A percentile compares a stretch with the other conserved stretches of the same genome.
phyloP scores from a whole-genome alignment of 2,329 filamentous ascomycete species.

The Phyllosticta capitalensis region DNA sequence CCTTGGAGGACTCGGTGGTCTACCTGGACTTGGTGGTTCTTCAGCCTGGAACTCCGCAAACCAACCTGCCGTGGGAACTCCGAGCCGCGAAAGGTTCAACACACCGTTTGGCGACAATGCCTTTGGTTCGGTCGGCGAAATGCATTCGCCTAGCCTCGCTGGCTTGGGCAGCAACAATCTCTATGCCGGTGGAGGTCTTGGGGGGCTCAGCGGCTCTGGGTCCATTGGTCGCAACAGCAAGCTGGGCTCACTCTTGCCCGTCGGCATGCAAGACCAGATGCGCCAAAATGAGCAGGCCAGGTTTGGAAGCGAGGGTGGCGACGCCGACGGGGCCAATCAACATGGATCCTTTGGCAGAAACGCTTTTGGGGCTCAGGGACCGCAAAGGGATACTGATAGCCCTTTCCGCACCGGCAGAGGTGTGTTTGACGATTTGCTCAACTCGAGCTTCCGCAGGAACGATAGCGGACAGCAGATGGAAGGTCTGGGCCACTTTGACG shows the following conservation, averaged over 20 bases:
- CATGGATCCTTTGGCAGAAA: slow-evolving; percentile 56
- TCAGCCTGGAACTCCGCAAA: slow-evolving; percentile 55
- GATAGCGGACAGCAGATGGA: slow-evolving; percentile 13
- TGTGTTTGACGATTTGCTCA: slow-evolving; percentile 30
- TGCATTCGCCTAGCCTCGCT: slow-evolving; percentile 64
- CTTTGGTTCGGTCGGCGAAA: slow-evolving; percentile 66
- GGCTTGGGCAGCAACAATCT: slow-evolving; percentile 54
- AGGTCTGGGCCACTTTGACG: slow-evolving; percentile 19
- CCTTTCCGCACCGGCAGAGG: slow-evolving; percentile 30
- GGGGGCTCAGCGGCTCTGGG: slow-evolving; percentile 46
- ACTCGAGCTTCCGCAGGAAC: slow-evolving; percentile 11
- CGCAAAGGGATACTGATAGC: slow-evolving; percentile 31
- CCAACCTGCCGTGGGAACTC: slow-evolving; percentile 66
- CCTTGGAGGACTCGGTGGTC: slow-evolving; percentile 49
- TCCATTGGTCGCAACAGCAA: slow-evolving; percentile 70
- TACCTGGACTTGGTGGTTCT: slow-evolving; percentile 49
- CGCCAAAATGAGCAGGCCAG: slow-evolving; percentile 42
- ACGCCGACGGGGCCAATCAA: slow-evolving; percentile 28
- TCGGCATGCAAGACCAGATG: slow-evolving; percentile 87
- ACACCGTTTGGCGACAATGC: slow-evolving; percentile 50
- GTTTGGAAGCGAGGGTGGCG: slow-evolving; percentile 49
- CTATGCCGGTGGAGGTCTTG: slow-evolving; percentile 45
- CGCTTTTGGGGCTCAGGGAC: slow-evolving; percentile 37
- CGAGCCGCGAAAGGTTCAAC: slow-evolving; percentile 47
- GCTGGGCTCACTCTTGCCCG: slow-evolving; percentile 76